Conservation (phyloP, 23 red algal species). For the Cyanidium caldarium region DNA sequence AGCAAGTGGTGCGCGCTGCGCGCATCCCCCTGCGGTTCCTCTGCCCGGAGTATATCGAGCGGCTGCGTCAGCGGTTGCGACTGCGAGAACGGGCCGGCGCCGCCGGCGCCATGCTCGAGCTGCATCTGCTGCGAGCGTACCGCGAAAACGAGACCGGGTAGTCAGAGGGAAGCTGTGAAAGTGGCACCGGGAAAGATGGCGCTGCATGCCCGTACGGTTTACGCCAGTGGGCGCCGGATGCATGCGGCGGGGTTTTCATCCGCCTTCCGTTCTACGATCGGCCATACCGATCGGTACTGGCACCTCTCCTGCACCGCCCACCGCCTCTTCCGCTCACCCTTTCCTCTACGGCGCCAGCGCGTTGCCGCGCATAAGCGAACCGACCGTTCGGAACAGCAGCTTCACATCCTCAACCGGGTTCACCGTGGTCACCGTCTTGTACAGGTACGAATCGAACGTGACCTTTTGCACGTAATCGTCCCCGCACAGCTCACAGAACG, state of each 20-base stretch:
- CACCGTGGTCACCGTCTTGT: slow-evolving; percentile 90
- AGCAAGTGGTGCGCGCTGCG: neutral
- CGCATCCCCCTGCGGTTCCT: neutral
- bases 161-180: too few species aligned
- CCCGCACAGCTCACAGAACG: slow-evolving; percentile 94
- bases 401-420: slow-evolving; percentile 90
- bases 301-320: too few species aligned
- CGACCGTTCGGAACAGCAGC: slow-evolving; percentile 87
- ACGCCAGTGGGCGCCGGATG: too few species aligned
- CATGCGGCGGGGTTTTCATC: too few species aligned
- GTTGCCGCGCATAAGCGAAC: slow-evolving; percentile 36
- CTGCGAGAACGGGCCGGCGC: neutral
- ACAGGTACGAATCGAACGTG: slow-evolving; percentile 96
- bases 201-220: too few species aligned
- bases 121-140: neutral
- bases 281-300: too few species aligned
- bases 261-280: too few species aligned
- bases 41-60: neutral
- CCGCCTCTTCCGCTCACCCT: too few species aligned
- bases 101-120: neutral
- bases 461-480: slow-evolving; percentile 98
- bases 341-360: slow-evolving; percentile 13
- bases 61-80: neutral
- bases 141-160: too few species aligned
- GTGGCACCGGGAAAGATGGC: too few species aligned